phyloP scores from a whole-genome alignment of 2,329 filamentous ascomycete species.

The Microdochium nivale region DNA sequence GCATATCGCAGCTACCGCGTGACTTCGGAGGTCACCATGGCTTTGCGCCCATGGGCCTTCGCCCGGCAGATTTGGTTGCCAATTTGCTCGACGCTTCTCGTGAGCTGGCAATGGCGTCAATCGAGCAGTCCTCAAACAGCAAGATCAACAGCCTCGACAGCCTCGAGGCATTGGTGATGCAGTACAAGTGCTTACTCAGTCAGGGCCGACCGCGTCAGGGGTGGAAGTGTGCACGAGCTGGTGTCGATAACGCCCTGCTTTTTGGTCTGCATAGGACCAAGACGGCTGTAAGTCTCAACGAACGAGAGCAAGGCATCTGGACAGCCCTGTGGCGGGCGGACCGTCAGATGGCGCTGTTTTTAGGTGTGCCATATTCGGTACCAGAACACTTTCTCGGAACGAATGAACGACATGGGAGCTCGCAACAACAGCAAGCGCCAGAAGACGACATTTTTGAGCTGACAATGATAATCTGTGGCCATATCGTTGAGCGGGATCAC shows the following conservation, averaged over 20 bases:
- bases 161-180: conserved; percentile 41
- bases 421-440: background rate
- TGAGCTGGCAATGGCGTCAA: background rate
- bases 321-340: conserved; percentile 31
- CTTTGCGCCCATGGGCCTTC: background rate
- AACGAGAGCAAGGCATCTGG: conserved; percentile 28
- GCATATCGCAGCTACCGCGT: conserved; percentile 29
- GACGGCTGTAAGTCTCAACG: conserved; percentile 10
- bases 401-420: too few relatives aligned
- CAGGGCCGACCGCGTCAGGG: conserved; percentile 45
- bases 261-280: conserved; percentile 33
- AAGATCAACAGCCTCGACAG: conserved; percentile 31
- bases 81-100: background rate
- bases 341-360: conserved; percentile 39
- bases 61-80: background rate
- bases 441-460: conserved; percentile 10
- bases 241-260: conserved; percentile 41
- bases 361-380: conserved; percentile 40
- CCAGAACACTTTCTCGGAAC: conserved; percentile 10
- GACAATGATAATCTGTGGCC: background rate
- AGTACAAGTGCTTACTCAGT: conserved; percentile 43
- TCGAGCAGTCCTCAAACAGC: background rate
- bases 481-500: background rate
- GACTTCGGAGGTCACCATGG: conserved; percentile 1
- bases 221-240: conserved; percentile 42